phyloP scores from a whole-genome alignment of 169 alveolate species.

The Eimeria maxima region DNA sequence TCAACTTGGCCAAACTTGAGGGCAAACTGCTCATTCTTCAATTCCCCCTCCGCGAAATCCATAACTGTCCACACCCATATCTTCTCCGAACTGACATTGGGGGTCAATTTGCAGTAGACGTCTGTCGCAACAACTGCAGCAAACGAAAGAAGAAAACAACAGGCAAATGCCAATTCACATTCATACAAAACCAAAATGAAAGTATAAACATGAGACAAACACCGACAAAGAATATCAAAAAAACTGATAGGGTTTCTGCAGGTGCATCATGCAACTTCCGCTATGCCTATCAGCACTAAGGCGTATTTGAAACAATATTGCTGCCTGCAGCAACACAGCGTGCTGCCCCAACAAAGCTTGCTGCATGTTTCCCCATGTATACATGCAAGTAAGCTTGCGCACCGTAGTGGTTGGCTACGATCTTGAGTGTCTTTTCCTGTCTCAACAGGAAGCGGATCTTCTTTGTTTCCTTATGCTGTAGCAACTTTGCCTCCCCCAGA shows the following conservation, averaged over 20 bases:
- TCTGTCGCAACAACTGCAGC: conserved; percentile 85
- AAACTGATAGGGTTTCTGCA: not conserved
- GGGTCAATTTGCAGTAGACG: conserved; percentile 96
- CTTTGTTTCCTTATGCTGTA: conserved; percentile 95
- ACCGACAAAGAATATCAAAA: not conserved
- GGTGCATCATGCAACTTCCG: conserved; percentile 1
- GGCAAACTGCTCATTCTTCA: conserved; percentile 96
- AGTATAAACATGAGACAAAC: not conserved
- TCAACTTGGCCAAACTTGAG: conserved; percentile 95
- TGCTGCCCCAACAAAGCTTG: not conserved
- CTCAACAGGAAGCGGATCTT: conserved; percentile 96
- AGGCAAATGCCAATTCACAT: not conserved
- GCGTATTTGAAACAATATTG: not conserved
- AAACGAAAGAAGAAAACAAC: conserved; percentile 79
- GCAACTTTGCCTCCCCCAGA: conserved; percentile 97
- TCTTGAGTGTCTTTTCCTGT: conserved; percentile 98
- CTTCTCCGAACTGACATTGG: conserved; percentile 98
- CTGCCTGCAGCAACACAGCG: not conserved
- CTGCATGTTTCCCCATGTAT: not conserved
- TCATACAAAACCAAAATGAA: no score
- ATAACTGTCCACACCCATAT: conserved; percentile 98
- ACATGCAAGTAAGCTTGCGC: not conserved
- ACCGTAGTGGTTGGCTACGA: conserved; percentile 97
- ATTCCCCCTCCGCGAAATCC: conserved; percentile 97
- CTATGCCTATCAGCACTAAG: not conserved